A percentile compares a stretch with the other conserved stretches of the same genome.
phyloP scores from a whole-genome alignment of 2,329 filamentous ascomycete genomes.

The Pseudovirgaria hyperparasitica region DNA sequence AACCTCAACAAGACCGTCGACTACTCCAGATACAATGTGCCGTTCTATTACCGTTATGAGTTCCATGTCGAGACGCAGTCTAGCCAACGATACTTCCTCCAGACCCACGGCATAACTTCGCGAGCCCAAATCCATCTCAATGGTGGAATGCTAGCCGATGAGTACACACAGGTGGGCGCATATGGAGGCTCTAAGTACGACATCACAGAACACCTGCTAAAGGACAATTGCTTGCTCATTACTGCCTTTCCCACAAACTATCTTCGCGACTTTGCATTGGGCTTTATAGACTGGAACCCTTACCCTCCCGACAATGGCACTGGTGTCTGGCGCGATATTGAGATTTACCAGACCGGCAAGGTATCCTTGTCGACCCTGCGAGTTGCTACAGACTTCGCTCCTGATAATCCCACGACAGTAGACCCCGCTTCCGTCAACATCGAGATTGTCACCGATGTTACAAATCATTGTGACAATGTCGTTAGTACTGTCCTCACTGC shows the following conservation, averaged over 20 bases:
- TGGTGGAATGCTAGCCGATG: slow-evolving; percentile 38
- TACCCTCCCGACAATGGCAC: slow-evolving; percentile 50
- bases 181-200: slow-evolving; percentile 46
- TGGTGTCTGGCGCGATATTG: slow-evolving; percentile 48
- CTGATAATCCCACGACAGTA: too few species aligned
- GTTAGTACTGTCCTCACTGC: too few species aligned
- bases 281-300: slow-evolving; percentile 52
- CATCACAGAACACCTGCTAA: slow-evolving; percentile 32
- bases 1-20: slow-evolving; percentile 34
- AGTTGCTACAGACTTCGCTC: slow-evolving; percentile 8
- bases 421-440: too few species aligned
- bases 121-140: slow-evolving; percentile 49
- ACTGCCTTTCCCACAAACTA: slow-evolving; percentile 46
- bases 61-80: slow-evolving; percentile 25
- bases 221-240: slow-evolving; percentile 40
- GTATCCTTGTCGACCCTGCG: slow-evolving; percentile 25
- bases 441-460: too few species aligned
- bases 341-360: slow-evolving; percentile 40
- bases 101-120: slow-evolving; percentile 48
- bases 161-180: slow-evolving; percentile 38
- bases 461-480: too few species aligned
- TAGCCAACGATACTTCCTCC: slow-evolving; percentile 37
- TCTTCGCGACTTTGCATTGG: slow-evolving; percentile 44
- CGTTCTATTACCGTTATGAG: slow-evolving; percentile 48
- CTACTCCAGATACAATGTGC: slow-evolving; percentile 34